Base-by-base conservation (phyloP, 352 stramenopile genomes). In the Phytophthora palmivora region DNA sequence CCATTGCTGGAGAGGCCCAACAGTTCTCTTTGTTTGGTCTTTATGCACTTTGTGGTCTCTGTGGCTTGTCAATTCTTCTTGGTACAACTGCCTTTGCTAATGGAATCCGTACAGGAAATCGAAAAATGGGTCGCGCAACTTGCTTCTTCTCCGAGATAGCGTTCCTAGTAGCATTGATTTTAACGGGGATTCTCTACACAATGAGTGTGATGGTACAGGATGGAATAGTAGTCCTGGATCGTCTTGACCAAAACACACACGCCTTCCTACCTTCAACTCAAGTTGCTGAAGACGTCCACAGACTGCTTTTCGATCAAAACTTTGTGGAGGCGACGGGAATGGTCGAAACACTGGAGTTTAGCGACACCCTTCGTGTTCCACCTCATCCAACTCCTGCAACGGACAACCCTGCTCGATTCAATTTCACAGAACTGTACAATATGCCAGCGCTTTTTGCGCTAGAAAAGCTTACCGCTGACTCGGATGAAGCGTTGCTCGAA, bases 281-380 rank as follows among this genome's bases (percentile, higher is more conserved):
- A 15, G 39, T 58, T 0, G 62, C 68, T 2, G 41, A 63, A 14
- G 67, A 85, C 30, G 44, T 78, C 0, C 56, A 48, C 30, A 47
- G 24, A 15, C 63, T 86, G 36, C 53, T 93, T 4, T 79, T 79
- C 38, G 82, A 84, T 47, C 42, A 53, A 7, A 91, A 71, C 24
- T 53, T 93, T 8, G 55, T 90, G 2, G 49, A 78, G 8, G 50
- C 54, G 2, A 73, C 51, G 5, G 24, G n/a, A 1, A 74, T 80
- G 61, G 56, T 57, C 4, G 37, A 58, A n/a, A 71, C 66, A 1
- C 46, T 93, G 4, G 71, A 67, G n/a, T 90, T 90, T 54, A 67
- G 74, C 1, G 84, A 91, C 18, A 82, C 79, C 5, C 70, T 93
- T 15, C 82, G 72, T 0, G 72, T 90, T 21, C 84, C 82, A 8